These are phyloP conservation scores for Carnegiea gigantea DNA, from an alignment of 179 eudicot species.

Conservation along the genomic window DNA sequence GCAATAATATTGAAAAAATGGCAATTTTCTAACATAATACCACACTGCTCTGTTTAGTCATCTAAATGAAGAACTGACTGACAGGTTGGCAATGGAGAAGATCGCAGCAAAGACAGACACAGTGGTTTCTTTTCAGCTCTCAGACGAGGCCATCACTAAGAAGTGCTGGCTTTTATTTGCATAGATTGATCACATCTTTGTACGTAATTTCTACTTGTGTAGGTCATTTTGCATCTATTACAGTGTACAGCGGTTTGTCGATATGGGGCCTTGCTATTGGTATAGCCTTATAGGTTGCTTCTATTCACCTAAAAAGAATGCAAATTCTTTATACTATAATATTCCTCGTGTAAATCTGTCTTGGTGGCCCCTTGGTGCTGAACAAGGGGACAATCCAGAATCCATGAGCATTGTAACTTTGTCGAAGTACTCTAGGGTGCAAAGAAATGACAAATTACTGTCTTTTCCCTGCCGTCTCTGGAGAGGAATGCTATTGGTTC, in stretches of 20 bases:
- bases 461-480: background rate
- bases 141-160: conserved; percentile 60
- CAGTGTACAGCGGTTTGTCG: conserved; percentile 41
- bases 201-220: conserved; percentile 26
- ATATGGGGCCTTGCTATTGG: conserved; percentile 15
- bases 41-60: background rate
- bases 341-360: conserved; percentile 6
- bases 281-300: conserved; percentile 20
- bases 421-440: conserved; percentile 21
- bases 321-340: conserved; percentile 23
- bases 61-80: background rate
- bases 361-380: background rate
- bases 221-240: conserved; percentile 26
- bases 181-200: conserved; percentile 5
- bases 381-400: background rate
- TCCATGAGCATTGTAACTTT: conserved; percentile 27
- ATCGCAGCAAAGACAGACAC: conserved; percentile 61
- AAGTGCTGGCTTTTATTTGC: background rate
- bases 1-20: background rate
- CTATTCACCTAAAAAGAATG: conserved; percentile 14
- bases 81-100: conserved; percentile 76
- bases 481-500: background rate
- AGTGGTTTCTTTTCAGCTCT: conserved; percentile 75
- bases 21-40: background rate
- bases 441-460: conserved; percentile 24